phyloP scores from a whole-genome alignment of 2,329 filamentous ascomycete species.

The Botrytis elliptica region DNA sequence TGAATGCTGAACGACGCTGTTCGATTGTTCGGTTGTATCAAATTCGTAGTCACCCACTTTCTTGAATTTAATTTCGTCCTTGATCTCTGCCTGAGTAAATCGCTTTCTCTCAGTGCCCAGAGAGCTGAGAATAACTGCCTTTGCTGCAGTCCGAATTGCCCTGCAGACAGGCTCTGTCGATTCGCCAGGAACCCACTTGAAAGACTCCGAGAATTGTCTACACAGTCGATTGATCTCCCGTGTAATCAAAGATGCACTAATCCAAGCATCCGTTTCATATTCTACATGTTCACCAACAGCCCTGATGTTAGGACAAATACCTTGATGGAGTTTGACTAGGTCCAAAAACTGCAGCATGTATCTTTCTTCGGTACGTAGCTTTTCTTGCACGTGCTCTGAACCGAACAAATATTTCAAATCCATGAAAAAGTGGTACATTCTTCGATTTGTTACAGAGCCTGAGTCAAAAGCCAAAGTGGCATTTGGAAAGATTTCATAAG shows the following conservation, averaged over 20 bases:
- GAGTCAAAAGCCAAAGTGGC: constrained; percentile 91
- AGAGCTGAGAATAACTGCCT: constrained; percentile 84
- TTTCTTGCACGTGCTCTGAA: constrained; percentile 83
- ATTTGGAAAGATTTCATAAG: constrained; percentile 80
- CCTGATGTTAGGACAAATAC: constrained; percentile 90
- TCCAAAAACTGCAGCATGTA: constrained; percentile 95
- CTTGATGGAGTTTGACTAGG: constrained; percentile 92
- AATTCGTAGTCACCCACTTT: constrained; percentile 76
- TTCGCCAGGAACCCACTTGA: constrained; percentile 65
- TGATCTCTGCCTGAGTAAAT: constrained; percentile 85
- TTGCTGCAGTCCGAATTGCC: constrained; percentile 73
- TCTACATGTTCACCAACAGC: constrained; percentile 95
- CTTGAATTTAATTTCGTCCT: constrained; percentile 82
- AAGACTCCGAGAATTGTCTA: constrained; percentile 83
- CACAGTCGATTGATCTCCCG: constrained; percentile 93
- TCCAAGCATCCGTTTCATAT: constrained; percentile 98
- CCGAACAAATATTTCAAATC: constrained; percentile 90
- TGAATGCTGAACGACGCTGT: constrained; percentile 48
- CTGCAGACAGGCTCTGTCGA: constrained; percentile 64
- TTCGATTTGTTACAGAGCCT: constrained; percentile 88
- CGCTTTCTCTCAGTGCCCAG: constrained; percentile 83
- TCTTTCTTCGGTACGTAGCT: constrained; percentile 76
- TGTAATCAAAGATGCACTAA: constrained; percentile 90
- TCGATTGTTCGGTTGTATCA: constrained; percentile 47
- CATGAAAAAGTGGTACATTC: constrained; percentile 97